Base-by-base conservation (phyloP, 495 filamentous ascomycete genomes). In the Hyaloscypha finlandica region DNA sequence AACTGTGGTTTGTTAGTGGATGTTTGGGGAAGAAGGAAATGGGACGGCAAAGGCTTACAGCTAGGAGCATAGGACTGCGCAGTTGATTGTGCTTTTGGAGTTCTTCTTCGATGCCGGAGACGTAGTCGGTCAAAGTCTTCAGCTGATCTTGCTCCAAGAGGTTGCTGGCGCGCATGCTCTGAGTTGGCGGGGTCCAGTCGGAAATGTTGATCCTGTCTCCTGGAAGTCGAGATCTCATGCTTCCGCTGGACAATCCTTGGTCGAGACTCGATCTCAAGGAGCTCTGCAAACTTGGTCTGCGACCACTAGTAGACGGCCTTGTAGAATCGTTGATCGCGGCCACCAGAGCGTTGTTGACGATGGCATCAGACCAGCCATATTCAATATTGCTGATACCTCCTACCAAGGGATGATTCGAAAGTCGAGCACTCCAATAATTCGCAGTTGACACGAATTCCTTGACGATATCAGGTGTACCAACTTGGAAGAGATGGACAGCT, bases 321-420 rank as follows among this genome's bases (percentile, higher is more conserved):
- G 69, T 61, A 3, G 67, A 69, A 14, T 83, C 80, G 68, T 81
- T 81, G 61, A 89, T 84, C 22, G 78, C 71, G 37, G 78, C 76
- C 59, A 91, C 80, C 39, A 92, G 77, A 12, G 89, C 87, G 57
- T 85, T 84, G 71, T 96, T 94, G 73, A 97, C 88, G 70, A 97
- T 84, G n/a, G 85, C 81, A 56, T 97, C 94, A 63, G 91, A 90
- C 95, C 96, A 98, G 64, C 95, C 95, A 74, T 97, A 97, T 76
- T 99, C 96, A 60, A 98, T 89, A 72, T 97, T 99, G 79, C 92
- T 96, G 72, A 98, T 89, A 68, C 92, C 94, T 31, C 94, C 95
- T 9, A 93, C 85, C 5, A 98, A 80, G 12, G 95, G 95, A 68
- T 97, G 91, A 67, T 97, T 97, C 72, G 92, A 96, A 9, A 98